Evolutionary conservation across 306 rosid species (phyloP), one percentile per base, ranked within the genome.

Genomic region (Clitoria ternatea): DNA sequence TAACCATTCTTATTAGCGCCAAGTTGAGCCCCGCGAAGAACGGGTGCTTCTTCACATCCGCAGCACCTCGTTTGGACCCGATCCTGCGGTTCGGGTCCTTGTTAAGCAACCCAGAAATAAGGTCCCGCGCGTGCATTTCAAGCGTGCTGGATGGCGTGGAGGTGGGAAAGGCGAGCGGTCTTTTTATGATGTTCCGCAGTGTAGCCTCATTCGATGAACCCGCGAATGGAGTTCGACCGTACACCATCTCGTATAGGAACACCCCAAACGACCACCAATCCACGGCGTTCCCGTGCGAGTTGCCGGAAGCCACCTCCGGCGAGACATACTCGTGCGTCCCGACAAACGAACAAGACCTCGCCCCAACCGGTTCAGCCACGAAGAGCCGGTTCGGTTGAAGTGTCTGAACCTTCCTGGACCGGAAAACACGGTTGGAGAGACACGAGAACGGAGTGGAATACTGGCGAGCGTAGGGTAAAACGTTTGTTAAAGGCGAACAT

Each of bases 221-320:
- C 15, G 92, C 96, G 17, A 89, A 94, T 2, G 99, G 99, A 0
- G 99, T 94, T 0, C 90, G 79, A 1, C 97, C 99, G 80, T 91
- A 94, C 64, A 94, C 75, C 73, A 94, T 65, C 83, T 94, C 99
- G 81, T 85, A 94, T 71, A 94, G 50, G 75, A 94, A 94, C 22
- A 91, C 71, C 4, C 99, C 99, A 17, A 84, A 94, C 1, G 99
- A 89, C 99, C 99, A 94, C 99, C 99, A 94, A 74, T 94, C 99
- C 0, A 94, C 99, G 4, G 99, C 99, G 88, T 91, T 94, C 2
- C 99, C 99, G 77, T 94, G 99, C n/a, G 96, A 86, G 53, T 90
- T 62, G 0, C 99, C 99, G 19, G 97, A 85, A 35, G 99, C 99
- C 0, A 94, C 99, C 5, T 94, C 99, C 4, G 99, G 99, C 0